Conservation (phyloP, 2,329 filamentous ascomycete species). For the Cytospora schulzeri region DNA sequence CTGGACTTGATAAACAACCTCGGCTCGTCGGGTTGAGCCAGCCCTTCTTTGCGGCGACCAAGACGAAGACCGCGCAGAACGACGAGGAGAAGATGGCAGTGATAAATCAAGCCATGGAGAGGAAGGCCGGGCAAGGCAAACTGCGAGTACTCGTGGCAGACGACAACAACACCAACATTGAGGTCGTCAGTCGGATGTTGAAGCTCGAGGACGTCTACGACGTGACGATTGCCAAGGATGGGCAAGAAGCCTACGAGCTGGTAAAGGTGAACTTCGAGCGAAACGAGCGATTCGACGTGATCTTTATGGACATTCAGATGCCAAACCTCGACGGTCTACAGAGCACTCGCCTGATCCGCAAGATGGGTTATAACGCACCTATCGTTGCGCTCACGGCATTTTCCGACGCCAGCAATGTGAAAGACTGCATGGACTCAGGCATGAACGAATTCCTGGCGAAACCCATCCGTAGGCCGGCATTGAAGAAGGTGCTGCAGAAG, state of each 20-base stretch:
- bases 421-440: conserved; percentile 82
- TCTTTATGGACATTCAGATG: conserved; percentile 98
- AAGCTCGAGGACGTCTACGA: conserved; percentile 83
- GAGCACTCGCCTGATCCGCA: conserved; percentile 79
- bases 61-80: conserved; percentile 38
- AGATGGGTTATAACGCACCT: conserved; percentile 83
- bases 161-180: conserved; percentile 60
- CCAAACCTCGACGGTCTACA: conserved; percentile 89
- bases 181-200: conserved; percentile 63
- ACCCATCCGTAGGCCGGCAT: conserved; percentile 76
- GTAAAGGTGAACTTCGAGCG: conserved; percentile 81
- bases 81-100: conserved; percentile 65
- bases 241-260: conserved; percentile 83
- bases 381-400: conserved; percentile 93
- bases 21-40: conserved; percentile 80
- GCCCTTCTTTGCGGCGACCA: conserved; percentile 69
- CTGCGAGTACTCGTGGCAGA: conserved; percentile 86
- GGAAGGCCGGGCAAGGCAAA: conserved; percentile 60
- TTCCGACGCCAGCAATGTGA: conserved; percentile 85
- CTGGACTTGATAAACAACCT: conserved; percentile 68
- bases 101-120: conserved; percentile 65
- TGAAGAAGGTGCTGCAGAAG: conserved; percentile 84
- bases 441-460: conserved; percentile 88
- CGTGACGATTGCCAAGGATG: conserved; percentile 83
- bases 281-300: conserved; percentile 75